These are phyloP conservation scores for Annulohypoxylon truncatum DNA, from an alignment of 2,329 filamentous ascomycete genomes.

Conservation along the genomic window DNA sequence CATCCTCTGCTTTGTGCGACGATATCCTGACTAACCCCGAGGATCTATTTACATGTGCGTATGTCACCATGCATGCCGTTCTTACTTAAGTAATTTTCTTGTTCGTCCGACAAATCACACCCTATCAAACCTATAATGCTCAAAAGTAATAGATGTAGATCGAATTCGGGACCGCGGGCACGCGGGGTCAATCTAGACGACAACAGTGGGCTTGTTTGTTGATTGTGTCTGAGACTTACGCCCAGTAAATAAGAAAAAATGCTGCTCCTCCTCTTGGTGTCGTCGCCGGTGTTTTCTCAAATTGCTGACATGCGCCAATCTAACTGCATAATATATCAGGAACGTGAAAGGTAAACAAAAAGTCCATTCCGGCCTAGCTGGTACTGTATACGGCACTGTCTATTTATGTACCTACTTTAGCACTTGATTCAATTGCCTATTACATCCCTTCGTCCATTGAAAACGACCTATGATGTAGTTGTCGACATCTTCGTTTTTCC, in stretches of 20 bases:
- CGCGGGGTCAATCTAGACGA: slow-evolving; percentile 7
- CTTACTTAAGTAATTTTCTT: slow-evolving; percentile 19
- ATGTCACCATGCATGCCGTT: slow-evolving; percentile 30
- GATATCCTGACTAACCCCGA: slow-evolving; percentile 8
- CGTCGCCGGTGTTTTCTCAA: not conserved
- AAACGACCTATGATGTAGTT: not conserved
- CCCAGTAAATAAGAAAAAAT: not conserved
- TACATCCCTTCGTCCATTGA: not conserved
- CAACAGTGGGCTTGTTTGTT: slow-evolving; percentile 5
- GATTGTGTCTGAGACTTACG: slow-evolving; percentile 20
- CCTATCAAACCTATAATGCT: slow-evolving; percentile 24
- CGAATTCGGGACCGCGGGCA: slow-evolving; percentile 22
- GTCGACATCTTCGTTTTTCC: slow-evolving; percentile 1
- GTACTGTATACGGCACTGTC: not conserved
- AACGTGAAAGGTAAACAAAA: slow-evolving; percentile 24
- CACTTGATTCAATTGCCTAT: not conserved
- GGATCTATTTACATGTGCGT: slow-evolving; percentile 18
- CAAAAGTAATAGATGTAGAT: slow-evolving; percentile 8
- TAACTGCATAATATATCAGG: slow-evolving; percentile 11
- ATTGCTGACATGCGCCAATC: slow-evolving; percentile 21
- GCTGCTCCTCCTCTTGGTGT: not conserved
- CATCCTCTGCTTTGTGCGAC: slow-evolving; percentile 11
- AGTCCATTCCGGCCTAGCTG: slow-evolving; percentile 11
- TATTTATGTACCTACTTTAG: not conserved
- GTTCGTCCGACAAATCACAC: slow-evolving; percentile 20